These are phyloP conservation scores for Nitzschia sp. DNA, from an alignment of 108 stramenopile genomes.

Conservation along the genomic window DNA sequence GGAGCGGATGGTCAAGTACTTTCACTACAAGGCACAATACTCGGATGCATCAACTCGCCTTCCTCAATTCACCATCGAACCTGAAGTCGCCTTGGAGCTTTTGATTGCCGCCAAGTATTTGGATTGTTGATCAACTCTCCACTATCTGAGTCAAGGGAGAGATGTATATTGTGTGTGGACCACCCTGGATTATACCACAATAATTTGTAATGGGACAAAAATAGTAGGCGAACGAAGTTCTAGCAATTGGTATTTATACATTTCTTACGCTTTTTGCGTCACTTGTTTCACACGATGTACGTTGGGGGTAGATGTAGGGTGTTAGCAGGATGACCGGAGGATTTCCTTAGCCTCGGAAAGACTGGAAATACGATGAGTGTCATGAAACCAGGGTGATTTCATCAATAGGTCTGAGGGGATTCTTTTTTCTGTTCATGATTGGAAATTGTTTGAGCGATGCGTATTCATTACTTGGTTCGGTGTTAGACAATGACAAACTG, in stretches of 20 bases:
- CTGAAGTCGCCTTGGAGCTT: conserved; percentile 81
- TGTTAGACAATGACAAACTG: neutral
- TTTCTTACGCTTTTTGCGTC: too few species aligned
- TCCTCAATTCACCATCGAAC: conserved; percentile 84
- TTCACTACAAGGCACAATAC: conserved; percentile 76
- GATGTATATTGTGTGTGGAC: too few species aligned
- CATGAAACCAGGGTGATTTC: conserved; percentile 67
- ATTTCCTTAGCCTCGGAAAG: conserved; percentile 2
- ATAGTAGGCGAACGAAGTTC: too few species aligned
- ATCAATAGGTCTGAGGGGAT: conserved; percentile 63
- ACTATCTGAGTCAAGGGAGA: too few species aligned
- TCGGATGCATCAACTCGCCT: conserved; percentile 58
- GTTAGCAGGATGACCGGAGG: too few species aligned
- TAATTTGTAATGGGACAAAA: too few species aligned
- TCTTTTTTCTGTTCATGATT: conserved; percentile 45
- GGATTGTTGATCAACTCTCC: conserved; percentile 49
- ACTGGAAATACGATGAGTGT: conserved; percentile 1
- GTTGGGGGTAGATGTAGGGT: too few species aligned
- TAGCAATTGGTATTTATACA: too few species aligned
- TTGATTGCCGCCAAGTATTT: conserved; percentile 84
- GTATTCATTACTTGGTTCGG: too few species aligned
- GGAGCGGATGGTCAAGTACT: conserved; percentile 78
- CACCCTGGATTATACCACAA: too few species aligned
- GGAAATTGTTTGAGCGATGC: neutral
- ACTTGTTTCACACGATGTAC: too few species aligned